Conservation (phyloP, 2,329 filamentous ascomycete genomes). For the Celoporthe dispersa region DNA sequence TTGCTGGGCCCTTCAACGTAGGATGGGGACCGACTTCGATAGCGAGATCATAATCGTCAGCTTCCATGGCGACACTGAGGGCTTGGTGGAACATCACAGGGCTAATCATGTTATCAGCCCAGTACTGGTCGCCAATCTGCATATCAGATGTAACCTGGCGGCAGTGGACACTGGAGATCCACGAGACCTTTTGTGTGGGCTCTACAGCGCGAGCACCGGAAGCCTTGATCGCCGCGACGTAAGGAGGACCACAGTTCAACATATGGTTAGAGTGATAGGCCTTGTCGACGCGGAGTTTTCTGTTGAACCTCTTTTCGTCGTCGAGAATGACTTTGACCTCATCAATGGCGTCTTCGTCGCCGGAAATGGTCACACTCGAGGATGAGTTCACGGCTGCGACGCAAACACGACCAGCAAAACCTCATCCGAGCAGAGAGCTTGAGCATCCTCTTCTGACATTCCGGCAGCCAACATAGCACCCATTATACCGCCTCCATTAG, state of each 20-base stretch:
- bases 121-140: slow-evolving; percentile 28
- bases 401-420: slow-evolving; percentile 32
- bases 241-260: slow-evolving; percentile 21
- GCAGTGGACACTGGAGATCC: neutral
- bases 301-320: slow-evolving; percentile 36
- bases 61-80: slow-evolving; percentile 22
- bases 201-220: neutral
- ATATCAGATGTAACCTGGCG: neutral
- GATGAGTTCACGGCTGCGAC: slow-evolving; percentile 38
- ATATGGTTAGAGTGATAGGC: slow-evolving; percentile 49
- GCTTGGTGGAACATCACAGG: slow-evolving; percentile 35
- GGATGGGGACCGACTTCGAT: slow-evolving; percentile 43
- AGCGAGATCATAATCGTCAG: slow-evolving; percentile 20
- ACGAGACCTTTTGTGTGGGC: neutral
- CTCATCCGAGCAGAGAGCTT: neutral
- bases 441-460: slow-evolving; percentile 36
- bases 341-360: slow-evolving; percentile 36
- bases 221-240: neutral
- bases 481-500: neutral
- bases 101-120: slow-evolving; percentile 32
- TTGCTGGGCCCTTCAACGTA: slow-evolving; percentile 45
- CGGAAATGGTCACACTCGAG: slow-evolving; percentile 36
- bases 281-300: slow-evolving; percentile 41
- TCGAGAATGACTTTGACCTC: slow-evolving; percentile 33
- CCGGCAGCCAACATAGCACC: slow-evolving; percentile 19